A percentile compares a stretch with the other conserved stretches of the same genome.
Evolutionary conservation across 805 yeast genomes (phyloP).

Genomic region (Sugiyamaella smithiae): DNA sequence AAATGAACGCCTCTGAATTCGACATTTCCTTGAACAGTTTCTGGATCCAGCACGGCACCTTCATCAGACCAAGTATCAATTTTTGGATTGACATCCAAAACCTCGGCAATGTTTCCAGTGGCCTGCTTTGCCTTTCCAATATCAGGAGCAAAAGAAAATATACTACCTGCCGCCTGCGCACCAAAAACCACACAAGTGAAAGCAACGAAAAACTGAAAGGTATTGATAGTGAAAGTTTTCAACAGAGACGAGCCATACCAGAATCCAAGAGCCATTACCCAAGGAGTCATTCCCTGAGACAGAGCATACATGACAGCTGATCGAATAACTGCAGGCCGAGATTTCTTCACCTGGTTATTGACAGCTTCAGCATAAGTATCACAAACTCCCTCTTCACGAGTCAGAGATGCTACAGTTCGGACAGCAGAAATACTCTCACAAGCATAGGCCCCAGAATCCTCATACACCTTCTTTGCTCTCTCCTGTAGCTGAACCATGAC

Average conservation of each 20-base stretch:
- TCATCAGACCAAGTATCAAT: slow-evolving; percentile 33
- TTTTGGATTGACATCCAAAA: slow-evolving; percentile 35
- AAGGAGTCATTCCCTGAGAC: slow-evolving; percentile 40
- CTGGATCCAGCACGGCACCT: slow-evolving; percentile 33
- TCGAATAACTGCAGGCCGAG: slow-evolving; percentile 27
- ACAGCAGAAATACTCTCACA: slow-evolving; percentile 40
- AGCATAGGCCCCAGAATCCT: slow-evolving; percentile 40
- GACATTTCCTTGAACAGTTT: slow-evolving; percentile 47
- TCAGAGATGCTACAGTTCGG: slow-evolving; percentile 41
- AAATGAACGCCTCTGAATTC: slow-evolving; percentile 57
- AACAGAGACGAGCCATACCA: slow-evolving; percentile 43
- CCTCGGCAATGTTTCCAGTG: slow-evolving; percentile 32
- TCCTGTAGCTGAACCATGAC: slow-evolving; percentile 35
- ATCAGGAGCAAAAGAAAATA: slow-evolving; percentile 43
- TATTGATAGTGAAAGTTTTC: slow-evolving; percentile 30
- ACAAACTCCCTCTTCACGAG: slow-evolving; percentile 40
- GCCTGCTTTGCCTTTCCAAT: slow-evolving; percentile 43
- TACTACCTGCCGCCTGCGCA: slow-evolving; percentile 41
- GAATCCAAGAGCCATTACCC: slow-evolving; percentile 41
- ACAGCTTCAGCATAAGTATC: slow-evolving; percentile 31
- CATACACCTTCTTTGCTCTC: slow-evolving; percentile 38
- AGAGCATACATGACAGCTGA: slow-evolving; percentile 39
- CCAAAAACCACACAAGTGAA: slow-evolving; percentile 40
- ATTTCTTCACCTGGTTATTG: slow-evolving; percentile 31
- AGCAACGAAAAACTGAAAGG: slow-evolving; percentile 39